These are phyloP conservation scores for Jackrogersella multiformis DNA, from an alignment of 495 filamentous ascomycete genomes.

Conservation along the genomic window DNA sequence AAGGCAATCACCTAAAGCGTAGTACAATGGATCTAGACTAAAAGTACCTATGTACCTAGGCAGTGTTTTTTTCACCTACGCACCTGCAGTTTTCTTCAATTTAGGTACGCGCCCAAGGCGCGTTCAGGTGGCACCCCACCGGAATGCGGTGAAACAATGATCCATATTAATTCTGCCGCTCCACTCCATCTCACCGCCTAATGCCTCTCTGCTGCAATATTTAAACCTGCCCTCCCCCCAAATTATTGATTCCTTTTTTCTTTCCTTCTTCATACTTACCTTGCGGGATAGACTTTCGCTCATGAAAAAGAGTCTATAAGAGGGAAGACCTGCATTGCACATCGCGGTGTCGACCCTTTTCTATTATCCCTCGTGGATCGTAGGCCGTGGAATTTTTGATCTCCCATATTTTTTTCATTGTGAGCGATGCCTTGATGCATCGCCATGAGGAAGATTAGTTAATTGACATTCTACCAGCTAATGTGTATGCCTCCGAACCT, in stretches of 20 bases:
- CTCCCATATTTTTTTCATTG: constrained; percentile 41
- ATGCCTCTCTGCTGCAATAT: neutral
- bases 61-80: no score
- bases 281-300: neutral
- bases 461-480: neutral
- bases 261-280: constrained; percentile 7
- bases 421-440: constrained; percentile 29
- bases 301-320: constrained; percentile 52
- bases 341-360: constrained; percentile 73
- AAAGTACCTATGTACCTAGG: no score
- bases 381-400: constrained; percentile 55
- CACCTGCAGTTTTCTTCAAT: constrained; percentile 7
- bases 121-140: constrained; percentile 21
- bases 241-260: neutral
- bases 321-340: constrained; percentile 81
- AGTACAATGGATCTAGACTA: constrained; percentile 33
- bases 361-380: constrained; percentile 76
- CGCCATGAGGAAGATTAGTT: neutral
- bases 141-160: constrained; percentile 27
- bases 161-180: constrained; percentile 8
- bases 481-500: no score
- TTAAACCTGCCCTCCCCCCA: neutral
- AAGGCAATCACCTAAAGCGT: constrained; percentile 6
- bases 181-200: neutral
- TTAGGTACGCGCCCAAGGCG: constrained; percentile 21